Conservation (phyloP, 2,329 filamentous ascomycete genomes). For the Chaetomium sp. region DNA sequence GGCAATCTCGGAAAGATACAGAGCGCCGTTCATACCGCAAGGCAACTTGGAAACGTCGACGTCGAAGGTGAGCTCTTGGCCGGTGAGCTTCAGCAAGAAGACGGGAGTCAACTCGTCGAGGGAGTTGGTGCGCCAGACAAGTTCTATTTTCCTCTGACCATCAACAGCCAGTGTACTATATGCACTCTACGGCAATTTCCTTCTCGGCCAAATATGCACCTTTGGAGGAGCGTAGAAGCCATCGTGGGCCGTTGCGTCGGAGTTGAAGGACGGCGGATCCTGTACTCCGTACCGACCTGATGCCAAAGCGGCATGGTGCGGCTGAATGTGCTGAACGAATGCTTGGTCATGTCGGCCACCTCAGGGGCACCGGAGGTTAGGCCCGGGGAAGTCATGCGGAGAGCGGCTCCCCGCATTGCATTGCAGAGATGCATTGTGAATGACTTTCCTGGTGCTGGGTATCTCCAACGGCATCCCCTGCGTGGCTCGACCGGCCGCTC, state of each 20-base stretch:
- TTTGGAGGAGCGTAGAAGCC: neutral
- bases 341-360: neutral
- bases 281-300: neutral
- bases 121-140: no score
- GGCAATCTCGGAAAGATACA: constrained; percentile 62
- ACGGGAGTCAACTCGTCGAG: no score
- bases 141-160: no score
- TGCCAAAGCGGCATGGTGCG: neutral
- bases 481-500: neutral
- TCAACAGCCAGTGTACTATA: no score
- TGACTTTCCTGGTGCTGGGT: neutral
- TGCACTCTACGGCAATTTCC: no score
- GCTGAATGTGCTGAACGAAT: neutral
- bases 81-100: constrained; percentile 58
- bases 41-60: constrained; percentile 63
- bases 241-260: neutral
- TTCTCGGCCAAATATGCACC: neutral
- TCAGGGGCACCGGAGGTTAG: neutral
- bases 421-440: neutral
- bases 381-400: neutral
- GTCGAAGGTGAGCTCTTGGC: constrained; percentile 64
- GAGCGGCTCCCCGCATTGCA: neutral
- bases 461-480: neutral
- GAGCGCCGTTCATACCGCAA: constrained; percentile 65
- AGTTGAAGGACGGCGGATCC: neutral